These are phyloP conservation scores for Aspergillus fructus DNA, from an alignment of 2,329 filamentous ascomycete species.

Conservation along the genomic window DNA sequence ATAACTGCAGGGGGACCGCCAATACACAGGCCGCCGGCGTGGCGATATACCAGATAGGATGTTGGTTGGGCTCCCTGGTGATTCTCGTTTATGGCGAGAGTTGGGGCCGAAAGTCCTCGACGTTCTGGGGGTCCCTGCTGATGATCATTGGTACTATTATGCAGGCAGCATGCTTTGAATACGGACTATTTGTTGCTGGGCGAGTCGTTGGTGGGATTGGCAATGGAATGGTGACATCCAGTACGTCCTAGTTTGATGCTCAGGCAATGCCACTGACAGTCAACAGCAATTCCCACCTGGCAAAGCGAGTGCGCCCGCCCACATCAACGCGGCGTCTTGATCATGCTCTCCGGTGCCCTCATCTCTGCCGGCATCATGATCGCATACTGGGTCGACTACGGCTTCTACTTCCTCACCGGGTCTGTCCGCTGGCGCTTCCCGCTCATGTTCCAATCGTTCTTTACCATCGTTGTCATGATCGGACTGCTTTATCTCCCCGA, in stretches of 20 bases:
- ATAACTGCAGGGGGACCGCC: too few species aligned
- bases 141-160: not conserved
- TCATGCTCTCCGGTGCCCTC: not conserved
- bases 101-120: not conserved
- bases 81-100: not conserved
- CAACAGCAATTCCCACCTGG: not conserved
- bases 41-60: not conserved
- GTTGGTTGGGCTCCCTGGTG: not conserved
- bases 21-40: not conserved
- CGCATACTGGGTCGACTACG: not conserved
- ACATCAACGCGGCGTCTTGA: not conserved
- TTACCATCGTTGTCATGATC: not conserved
- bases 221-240: not conserved
- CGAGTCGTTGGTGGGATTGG: not conserved
- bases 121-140: not conserved
- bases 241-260: too few species aligned
- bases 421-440: not conserved
- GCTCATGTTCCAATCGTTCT: not conserved
- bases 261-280: too few species aligned
- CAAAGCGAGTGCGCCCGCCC: not conserved
- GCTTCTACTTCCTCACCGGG: not conserved
- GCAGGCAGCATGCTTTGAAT: not conserved
- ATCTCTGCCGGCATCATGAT: not conserved
- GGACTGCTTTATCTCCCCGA: not conserved
- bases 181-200: not conserved